Evolutionary conservation across 306 rosid genomes (phyloP), one percentile per base, ranked within the genome.

Genomic region (barrel medic (Medicago truncatula)): DNA sequence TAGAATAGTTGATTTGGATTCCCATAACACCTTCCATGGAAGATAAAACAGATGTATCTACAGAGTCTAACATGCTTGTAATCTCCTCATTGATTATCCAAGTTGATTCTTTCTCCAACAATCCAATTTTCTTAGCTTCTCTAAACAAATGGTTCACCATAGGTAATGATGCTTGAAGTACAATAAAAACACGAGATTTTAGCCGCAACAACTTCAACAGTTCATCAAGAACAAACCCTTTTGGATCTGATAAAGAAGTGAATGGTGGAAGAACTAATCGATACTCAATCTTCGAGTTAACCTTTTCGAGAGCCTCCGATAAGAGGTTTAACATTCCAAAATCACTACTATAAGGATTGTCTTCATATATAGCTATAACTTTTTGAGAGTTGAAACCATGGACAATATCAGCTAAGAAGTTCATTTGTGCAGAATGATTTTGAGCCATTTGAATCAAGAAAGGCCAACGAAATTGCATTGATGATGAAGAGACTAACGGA

Each of bases 1-100:
- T 79, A 36, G 77, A 54, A 65, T 85, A 81, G 73, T 82, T 66
- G 39, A 83, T 65, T 83, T 79, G 75, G 71, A 87, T 86, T 65
- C 93, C 96, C n/a, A 91, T 44, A 56, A 77, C 56, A 54, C 90
- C 96, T 75, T 83, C 73, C 89, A 85, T 83, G 8, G 78, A 80
- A 49, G 86, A 82, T 36, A 83, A 81, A 41, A 84, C 75, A 16
- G 83, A 3, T 52, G 20, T 38, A 25, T 77, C 59, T 46, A 67
- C 83, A 8, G 38, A 75, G 25, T 77, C 83, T 46, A 88, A 65
- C 38, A 73, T 75, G 70, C 78, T 78, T 16, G 89, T 39, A 57
- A 87, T 53, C 38, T 76, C 80, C 43, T 87, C 92, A 17, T 82
- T 74, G 68, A 91, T 44, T 53, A 91, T 85, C 96, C 93, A 89